These are phyloP conservation scores for Solanum peruvianum DNA, from an alignment of 257 asterid genomes.

Conservation along the genomic window DNA sequence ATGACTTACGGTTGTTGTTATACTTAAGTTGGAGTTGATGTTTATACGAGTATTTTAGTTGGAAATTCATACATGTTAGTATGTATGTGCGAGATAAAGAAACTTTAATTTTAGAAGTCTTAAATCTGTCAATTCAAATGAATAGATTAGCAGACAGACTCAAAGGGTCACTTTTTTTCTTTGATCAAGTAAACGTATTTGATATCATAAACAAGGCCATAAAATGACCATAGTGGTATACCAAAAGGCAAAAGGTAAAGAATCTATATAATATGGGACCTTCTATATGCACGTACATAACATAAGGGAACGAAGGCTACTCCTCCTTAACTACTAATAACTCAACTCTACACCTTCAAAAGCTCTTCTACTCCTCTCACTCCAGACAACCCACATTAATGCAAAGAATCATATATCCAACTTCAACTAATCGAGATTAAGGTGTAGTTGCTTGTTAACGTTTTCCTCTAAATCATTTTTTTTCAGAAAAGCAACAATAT, in stretches of 20 bases:
- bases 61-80: background rate
- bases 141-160: background rate
- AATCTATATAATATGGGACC: no score
- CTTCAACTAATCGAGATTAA: background rate
- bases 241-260: no score
- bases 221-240: no score
- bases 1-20: background rate
- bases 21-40: background rate
- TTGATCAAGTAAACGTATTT: no score
- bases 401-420: background rate
- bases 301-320: background rate
- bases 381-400: background rate
- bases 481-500: background rate
- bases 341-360: background rate
- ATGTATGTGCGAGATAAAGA: background rate
- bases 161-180: background rate
- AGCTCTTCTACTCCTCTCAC: background rate
- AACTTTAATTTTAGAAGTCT: background rate
- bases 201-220: no score
- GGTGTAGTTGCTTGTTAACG: background rate
- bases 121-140: background rate
- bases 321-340: background rate
- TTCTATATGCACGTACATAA: no score
- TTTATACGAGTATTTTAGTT: background rate
- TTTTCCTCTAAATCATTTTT: background rate